These are phyloP conservation scores for Penicillium digitatum DNA, from an alignment of 2,329 filamentous ascomycete species.

Conservation along the genomic window DNA sequence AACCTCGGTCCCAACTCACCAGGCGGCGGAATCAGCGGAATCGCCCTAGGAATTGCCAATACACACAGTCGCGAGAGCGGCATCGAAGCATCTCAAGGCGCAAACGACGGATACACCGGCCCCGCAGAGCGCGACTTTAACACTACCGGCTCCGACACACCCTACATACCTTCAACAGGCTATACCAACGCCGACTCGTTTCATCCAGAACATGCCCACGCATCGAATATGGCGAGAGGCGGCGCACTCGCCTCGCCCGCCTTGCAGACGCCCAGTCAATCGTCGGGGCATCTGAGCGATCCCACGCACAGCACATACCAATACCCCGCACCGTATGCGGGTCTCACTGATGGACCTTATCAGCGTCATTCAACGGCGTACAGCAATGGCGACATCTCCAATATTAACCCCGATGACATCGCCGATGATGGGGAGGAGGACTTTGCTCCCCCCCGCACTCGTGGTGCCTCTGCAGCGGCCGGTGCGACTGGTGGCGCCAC, in stretches of 20 bases:
- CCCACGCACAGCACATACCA: slow-evolving; percentile 43
- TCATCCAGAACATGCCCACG: slow-evolving; percentile 39
- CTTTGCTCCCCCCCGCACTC: slow-evolving; percentile 50
- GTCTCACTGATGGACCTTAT: slow-evolving; percentile 61
- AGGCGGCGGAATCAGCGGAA: slow-evolving; percentile 63
- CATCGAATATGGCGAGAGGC: slow-evolving; percentile 37
- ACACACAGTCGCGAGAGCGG: slow-evolving; percentile 63
- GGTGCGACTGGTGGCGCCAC: slow-evolving; percentile 47
- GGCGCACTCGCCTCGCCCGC: slow-evolving; percentile 33
- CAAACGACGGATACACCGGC: slow-evolving; percentile 28
- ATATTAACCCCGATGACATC: slow-evolving; percentile 73
- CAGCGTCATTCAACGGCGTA: slow-evolving; percentile 52
- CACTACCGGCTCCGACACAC: slow-evolving; percentile 36
- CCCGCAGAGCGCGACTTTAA: slow-evolving; percentile 37
- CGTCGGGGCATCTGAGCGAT: slow-evolving; percentile 29
- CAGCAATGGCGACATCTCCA: slow-evolving; percentile 45
- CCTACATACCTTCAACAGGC: slow-evolving; percentile 31
- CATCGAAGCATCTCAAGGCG: slow-evolving; percentile 55
- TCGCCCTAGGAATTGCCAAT: slow-evolving; percentile 64
- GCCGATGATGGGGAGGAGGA: slow-evolving; percentile 86
- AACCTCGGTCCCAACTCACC: slow-evolving; percentile 61
- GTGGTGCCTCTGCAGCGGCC: slow-evolving; percentile 2
- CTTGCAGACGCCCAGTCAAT: slow-evolving; percentile 32
- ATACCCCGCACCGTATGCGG: slow-evolving; percentile 29
- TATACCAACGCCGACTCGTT: slow-evolving; percentile 25